Evolutionary conservation across 345 rosid genomes (phyloP).

Genomic region (Toxicodendron radicans): DNA sequence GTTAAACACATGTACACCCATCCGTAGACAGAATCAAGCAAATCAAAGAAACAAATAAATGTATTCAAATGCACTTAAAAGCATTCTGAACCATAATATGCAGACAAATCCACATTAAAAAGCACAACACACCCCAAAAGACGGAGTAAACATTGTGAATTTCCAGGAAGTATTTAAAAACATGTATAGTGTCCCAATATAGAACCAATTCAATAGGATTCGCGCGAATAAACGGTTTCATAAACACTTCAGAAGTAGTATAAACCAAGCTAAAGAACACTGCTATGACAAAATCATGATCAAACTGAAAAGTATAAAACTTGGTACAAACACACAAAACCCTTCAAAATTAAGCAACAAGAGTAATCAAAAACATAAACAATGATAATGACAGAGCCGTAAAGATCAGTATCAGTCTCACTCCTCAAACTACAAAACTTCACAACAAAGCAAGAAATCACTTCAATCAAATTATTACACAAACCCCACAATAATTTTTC

Average conservation of each 20-base stretch:
- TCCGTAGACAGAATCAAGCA: constrained; percentile 12
- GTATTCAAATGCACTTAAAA: background rate
- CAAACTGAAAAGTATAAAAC: constrained; percentile 8
- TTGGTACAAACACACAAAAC: constrained; percentile 5
- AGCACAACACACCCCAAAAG: background rate
- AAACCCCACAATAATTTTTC: background rate
- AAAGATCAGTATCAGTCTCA: constrained; percentile 23
- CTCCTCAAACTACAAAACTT: constrained; percentile 11
- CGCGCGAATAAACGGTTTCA: background rate
- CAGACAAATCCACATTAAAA: background rate
- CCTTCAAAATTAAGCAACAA: constrained; percentile 13
- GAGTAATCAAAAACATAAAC: background rate
- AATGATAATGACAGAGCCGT: constrained; percentile 16
- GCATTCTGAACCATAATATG: background rate
- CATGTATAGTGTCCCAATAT: background rate
- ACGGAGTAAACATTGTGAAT: background rate
- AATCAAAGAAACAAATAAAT: background rate
- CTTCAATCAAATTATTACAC: constrained; percentile 19
- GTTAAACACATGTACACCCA: constrained; percentile 1
- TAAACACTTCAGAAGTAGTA: background rate
- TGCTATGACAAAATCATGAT: constrained; percentile 6
- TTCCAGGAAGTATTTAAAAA: background rate
- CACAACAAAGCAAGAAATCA: constrained; percentile 22
- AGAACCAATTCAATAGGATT: background rate
- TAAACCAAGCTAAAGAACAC: constrained; percentile 2